Conservation (phyloP, 2,329 filamentous ascomycete species). For the Monilinia vaccinii-corymbosi region DNA sequence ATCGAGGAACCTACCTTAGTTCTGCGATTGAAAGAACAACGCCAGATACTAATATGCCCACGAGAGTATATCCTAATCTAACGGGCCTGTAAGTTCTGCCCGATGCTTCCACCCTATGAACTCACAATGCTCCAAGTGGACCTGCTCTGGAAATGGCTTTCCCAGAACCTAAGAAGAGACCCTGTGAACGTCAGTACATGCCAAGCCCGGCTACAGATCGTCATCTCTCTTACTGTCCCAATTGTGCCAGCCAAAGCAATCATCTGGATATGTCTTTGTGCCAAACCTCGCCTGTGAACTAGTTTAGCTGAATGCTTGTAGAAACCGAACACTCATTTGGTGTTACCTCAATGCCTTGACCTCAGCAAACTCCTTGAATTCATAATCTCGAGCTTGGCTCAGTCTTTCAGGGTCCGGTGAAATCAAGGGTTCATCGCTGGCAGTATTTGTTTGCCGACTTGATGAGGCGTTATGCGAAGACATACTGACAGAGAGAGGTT, state of each 20-base stretch:
- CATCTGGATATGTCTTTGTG: conserved; percentile 36
- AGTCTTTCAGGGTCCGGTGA: not conserved
- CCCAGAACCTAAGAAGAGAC: conserved; percentile 33
- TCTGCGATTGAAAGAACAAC: conserved; percentile 44
- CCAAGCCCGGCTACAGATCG: too few relatives aligned
- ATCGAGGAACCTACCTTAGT: conserved; percentile 30
- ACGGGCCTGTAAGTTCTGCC: not conserved
- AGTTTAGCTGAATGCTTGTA: not conserved
- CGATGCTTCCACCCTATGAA: not conserved
- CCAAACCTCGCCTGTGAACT: conserved; percentile 22
- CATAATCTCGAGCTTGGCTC: not conserved
- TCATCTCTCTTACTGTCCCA: conserved; percentile 27
- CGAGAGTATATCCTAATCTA: conserved; percentile 7
- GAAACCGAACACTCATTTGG: not conserved
- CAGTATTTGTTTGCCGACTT: not conserved
- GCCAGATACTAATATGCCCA: conserved; percentile 35
- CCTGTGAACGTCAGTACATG: not conserved
- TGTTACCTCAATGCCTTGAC: conserved; percentile 7
- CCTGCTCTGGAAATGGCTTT: conserved; percentile 42
- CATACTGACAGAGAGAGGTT: not conserved
- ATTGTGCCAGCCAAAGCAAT: conserved; percentile 36
- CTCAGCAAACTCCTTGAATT: conserved; percentile 5
- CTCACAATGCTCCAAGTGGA: conserved; percentile 39
- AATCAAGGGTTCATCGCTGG: not conserved
- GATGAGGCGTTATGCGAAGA: not conserved